Percentiles rank a stretch among this genome's conserved stretches.
These are phyloP conservation scores for Mycosphaerella arachidis DNA, from an alignment of 2,329 filamentous ascomycete genomes.

Conservation along the genomic window DNA sequence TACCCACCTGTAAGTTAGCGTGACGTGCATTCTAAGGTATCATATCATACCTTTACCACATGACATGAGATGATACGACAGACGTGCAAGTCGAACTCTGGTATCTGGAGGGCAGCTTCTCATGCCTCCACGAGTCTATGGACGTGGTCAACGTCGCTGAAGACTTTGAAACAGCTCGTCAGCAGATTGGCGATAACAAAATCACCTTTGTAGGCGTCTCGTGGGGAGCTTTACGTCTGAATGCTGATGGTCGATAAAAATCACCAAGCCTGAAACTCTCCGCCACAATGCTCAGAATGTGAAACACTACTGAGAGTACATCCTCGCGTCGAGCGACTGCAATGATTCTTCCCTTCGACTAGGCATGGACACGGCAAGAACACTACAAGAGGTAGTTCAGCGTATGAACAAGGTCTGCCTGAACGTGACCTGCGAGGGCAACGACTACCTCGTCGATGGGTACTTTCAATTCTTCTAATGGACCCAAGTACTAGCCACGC, in stretches of 20 bases:
- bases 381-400: neutral
- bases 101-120: neutral
- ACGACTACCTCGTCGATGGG: neutral
- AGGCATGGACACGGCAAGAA: neutral
- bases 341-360: neutral
- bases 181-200: neutral
- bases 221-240: neutral
- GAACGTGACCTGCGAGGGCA: neutral
- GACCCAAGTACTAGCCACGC: neutral
- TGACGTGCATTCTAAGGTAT: too few species aligned
- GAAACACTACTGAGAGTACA: neutral
- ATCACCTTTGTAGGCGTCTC: neutral
- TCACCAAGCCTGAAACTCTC: neutral
- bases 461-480: neutral
- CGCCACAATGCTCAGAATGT: neutral
- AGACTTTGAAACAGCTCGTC: neutral
- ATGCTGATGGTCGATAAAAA: neutral
- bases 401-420: neutral
- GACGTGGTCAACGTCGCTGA: neutral
- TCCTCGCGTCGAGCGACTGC: neutral
- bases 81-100: too few species aligned
- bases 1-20: too few species aligned
- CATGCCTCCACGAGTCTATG: neutral
- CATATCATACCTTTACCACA: too few species aligned
- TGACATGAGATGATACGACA: too few species aligned